A percentile compares a stretch with the other conserved stretches of the same genome.
phyloP scores from a whole-genome alignment of 169 alveolate genomes.

The Eimeria praecox region DNA sequence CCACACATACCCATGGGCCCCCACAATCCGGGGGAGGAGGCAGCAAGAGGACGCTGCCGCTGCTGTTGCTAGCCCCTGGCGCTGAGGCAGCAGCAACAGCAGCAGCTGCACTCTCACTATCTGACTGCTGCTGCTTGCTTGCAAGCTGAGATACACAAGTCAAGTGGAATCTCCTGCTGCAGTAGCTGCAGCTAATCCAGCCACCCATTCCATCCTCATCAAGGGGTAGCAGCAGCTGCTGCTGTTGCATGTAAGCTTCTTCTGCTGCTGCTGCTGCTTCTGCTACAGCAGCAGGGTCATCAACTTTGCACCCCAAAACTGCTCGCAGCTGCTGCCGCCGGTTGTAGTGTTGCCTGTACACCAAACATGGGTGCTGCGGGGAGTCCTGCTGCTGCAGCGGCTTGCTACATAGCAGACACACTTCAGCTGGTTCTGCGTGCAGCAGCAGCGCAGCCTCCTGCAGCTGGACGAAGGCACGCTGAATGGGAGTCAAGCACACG shows the following conservation, averaged over 20 bases:
- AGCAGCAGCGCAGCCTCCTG: conserved; percentile 79
- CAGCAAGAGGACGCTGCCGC: conserved; percentile 51
- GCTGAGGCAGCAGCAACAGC: conserved; percentile 55
- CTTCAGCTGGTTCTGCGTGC: conserved; percentile 80
- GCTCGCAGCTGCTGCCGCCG: conserved; percentile 78
- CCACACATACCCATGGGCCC: conserved; percentile 69
- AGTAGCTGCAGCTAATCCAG: conserved; percentile 77
- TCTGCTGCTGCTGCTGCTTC: conserved; percentile 61
- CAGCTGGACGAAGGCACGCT: conserved; percentile 78
- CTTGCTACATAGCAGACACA: conserved; percentile 78
- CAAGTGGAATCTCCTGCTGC: conserved; percentile 70
- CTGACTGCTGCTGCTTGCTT: conserved; percentile 69
- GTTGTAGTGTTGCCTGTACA: conserved; percentile 63
- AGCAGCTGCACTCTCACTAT: conserved; percentile 35
- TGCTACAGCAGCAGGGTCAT: conserved; percentile 72
- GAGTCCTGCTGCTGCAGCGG: conserved; percentile 78
- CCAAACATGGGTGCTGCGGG: conserved; percentile 69
- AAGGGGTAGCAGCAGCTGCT: conserved; percentile 65
- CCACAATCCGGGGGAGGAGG: conserved; percentile 61
- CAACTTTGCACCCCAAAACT: conserved; percentile 50
- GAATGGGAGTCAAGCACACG: conserved; percentile 70
- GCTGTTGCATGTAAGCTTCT: conserved; percentile 47
- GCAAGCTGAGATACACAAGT: conserved; percentile 71
- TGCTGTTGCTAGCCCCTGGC: not conserved
- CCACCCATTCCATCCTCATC: conserved; percentile 69